A percentile compares a stretch with the other conserved stretches of the same genome.
Evolutionary conservation across 257 asterid species (phyloP).

Genomic region (Nicotiana tomentosiformis): DNA sequence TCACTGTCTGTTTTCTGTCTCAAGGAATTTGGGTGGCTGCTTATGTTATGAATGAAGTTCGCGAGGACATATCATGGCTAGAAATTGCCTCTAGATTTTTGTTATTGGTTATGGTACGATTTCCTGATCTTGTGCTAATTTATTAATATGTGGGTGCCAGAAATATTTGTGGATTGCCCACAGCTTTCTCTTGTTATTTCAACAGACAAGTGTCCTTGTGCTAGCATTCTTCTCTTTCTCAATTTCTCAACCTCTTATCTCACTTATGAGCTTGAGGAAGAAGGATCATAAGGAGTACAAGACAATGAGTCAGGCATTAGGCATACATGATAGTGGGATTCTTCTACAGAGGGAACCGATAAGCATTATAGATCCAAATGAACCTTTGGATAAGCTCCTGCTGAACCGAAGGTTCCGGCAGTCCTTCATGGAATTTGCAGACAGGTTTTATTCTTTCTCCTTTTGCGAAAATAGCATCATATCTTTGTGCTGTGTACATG

Average conservation of each 20-base stretch:
- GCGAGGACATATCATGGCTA: slow-evolving; percentile 48
- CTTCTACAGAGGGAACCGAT: slow-evolving; percentile 31
- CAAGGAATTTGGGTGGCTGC: slow-evolving; percentile 68
- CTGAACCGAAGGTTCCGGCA: slow-evolving; percentile 54
- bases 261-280: slow-evolving; percentile 52
- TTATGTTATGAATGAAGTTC: slow-evolving; percentile 53
- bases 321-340: slow-evolving; percentile 56
- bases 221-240: slow-evolving; percentile 65
- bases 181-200: slow-evolving; percentile 2
- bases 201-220: slow-evolving; percentile 63
- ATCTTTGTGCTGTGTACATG: background rate
- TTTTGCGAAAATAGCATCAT: background rate
- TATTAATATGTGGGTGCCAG: background rate
- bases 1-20: background rate
- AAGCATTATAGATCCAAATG: slow-evolving; percentile 42
- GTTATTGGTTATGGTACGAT: slow-evolving; percentile 45
- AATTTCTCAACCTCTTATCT: slow-evolving; percentile 68
- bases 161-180: background rate
- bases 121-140: slow-evolving; percentile 9
- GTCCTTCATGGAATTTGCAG: slow-evolving; percentile 77
- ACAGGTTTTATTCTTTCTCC: slow-evolving; percentile 36
- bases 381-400: slow-evolving; percentile 74
- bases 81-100: slow-evolving; percentile 62
- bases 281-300: slow-evolving; percentile 33
- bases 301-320: slow-evolving; percentile 74